Evolutionary conservation across 2,329 filamentous ascomycete genomes (phyloP).

Genomic region (Huntiella savannae): DNA sequence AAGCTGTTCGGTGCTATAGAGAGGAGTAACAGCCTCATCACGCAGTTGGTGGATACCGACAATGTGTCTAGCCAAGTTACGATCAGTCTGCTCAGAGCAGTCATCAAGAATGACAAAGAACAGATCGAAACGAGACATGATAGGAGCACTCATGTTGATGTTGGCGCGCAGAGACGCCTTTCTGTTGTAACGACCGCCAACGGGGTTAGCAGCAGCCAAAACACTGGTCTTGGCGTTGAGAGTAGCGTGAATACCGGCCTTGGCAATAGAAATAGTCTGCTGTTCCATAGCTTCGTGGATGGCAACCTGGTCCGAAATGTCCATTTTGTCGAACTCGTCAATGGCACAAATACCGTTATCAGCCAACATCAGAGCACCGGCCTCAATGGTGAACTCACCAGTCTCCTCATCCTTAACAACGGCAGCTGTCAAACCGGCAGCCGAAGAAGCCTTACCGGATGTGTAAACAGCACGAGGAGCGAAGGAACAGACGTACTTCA

Average conservation of each 20-base stretch:
- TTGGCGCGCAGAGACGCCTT: slow-evolving; percentile 86
- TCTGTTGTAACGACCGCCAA: slow-evolving; percentile 90
- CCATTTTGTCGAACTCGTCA: slow-evolving; percentile 99
- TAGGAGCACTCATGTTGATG: slow-evolving; percentile 96
- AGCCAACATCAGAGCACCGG: slow-evolving; percentile 90
- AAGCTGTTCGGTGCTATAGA: slow-evolving; percentile 89
- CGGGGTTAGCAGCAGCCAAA: slow-evolving; percentile 86
- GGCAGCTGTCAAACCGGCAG: slow-evolving; percentile 88
- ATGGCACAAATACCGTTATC: slow-evolving; percentile 96
- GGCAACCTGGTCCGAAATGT: slow-evolving; percentile 87
- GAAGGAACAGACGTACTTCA: slow-evolving; percentile 95
- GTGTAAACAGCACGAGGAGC: slow-evolving; percentile 95
- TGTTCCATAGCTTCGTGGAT: slow-evolving; percentile 99
- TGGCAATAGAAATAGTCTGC: slow-evolving; percentile 96
- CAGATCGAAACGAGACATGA: slow-evolving; percentile 97
- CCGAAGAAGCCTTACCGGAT: slow-evolving; percentile 90
- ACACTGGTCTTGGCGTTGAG: slow-evolving; percentile 91
- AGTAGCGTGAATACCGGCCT: slow-evolving; percentile 94
- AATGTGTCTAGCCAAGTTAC: slow-evolving; percentile 84
- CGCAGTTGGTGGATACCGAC: slow-evolving; percentile 83
- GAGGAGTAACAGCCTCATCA: slow-evolving; percentile 76
- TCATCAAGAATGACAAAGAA: slow-evolving; percentile 98
- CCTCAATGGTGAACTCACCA: slow-evolving; percentile 96
- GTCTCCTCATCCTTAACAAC: slow-evolving; percentile 98
- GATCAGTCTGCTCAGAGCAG: slow-evolving; percentile 80